phyloP scores from a whole-genome alignment of 164 flowering plant genomes.

The Tetrastigma voinierianum region DNA sequence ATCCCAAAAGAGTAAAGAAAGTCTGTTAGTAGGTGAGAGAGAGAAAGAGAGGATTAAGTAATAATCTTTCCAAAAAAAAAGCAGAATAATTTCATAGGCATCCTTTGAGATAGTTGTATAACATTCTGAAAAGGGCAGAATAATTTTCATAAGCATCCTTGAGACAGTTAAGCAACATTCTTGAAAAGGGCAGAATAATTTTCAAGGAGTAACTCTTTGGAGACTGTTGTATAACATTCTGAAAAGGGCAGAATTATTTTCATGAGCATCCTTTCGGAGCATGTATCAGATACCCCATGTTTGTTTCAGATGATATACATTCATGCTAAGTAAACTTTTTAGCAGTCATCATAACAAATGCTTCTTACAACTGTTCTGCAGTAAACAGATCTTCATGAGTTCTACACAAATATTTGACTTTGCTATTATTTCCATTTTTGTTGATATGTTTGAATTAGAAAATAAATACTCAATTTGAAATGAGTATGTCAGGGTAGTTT shows the following conservation, averaged over 20 bases:
- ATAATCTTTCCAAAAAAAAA: too few relatives aligned
- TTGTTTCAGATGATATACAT: not conserved
- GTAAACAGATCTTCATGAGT: not conserved
- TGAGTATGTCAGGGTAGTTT: not conserved
- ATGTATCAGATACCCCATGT: not conserved
- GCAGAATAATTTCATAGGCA: too few relatives aligned
- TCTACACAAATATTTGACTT: not conserved
- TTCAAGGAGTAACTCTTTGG: too few relatives aligned
- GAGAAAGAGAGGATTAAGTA: too few relatives aligned
- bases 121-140: too few relatives aligned
- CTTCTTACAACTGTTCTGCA: not conserved
- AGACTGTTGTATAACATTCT: too few relatives aligned
- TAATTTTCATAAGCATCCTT: too few relatives aligned
- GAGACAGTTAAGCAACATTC: too few relatives aligned
- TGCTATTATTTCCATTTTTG: not conserved
- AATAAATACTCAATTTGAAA: not conserved
- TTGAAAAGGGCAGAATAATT: too few relatives aligned
- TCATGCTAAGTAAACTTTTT: too few relatives aligned
- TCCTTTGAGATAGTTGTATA: too few relatives aligned
- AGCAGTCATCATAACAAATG: not conserved
- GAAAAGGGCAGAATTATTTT: not conserved
- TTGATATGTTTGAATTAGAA: not conserved
- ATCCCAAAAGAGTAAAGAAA: not conserved
- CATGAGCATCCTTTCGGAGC: not conserved
- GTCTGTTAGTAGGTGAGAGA: not conserved